These are phyloP conservation scores for Hypoxylon sp. DNA, from an alignment of 2,329 filamentous ascomycete genomes.

Conservation along the genomic window DNA sequence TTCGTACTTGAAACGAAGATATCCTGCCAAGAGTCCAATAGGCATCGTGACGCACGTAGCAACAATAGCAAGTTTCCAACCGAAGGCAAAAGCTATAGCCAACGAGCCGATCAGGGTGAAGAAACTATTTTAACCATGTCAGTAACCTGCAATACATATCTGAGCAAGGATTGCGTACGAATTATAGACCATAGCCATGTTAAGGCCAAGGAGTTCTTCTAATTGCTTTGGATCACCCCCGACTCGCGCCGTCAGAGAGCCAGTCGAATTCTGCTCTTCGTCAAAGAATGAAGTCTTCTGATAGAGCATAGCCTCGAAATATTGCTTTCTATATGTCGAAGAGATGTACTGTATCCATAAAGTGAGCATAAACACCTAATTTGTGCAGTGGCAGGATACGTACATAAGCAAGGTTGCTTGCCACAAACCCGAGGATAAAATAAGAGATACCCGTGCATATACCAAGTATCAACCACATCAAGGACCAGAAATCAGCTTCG, in stretches of 20 bases:
- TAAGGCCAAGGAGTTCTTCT: slow-evolving; percentile 74
- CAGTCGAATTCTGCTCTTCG: slow-evolving; percentile 70
- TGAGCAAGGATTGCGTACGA: slow-evolving; percentile 56
- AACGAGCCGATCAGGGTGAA: slow-evolving; percentile 77
- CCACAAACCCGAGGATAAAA: slow-evolving; percentile 62
- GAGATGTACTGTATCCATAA: slow-evolving; percentile 59
- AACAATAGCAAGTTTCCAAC: slow-evolving; percentile 83
- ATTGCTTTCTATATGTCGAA: slow-evolving; percentile 70
- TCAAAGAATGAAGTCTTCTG: slow-evolving; percentile 75
- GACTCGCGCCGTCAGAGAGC: slow-evolving; percentile 71
- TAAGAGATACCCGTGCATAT: slow-evolving; percentile 68
- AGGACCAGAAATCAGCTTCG: slow-evolving; percentile 72
- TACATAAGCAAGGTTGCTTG: slow-evolving; percentile 63
- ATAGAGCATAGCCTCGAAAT: slow-evolving; percentile 72
- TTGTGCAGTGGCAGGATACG: slow-evolving; percentile 19
- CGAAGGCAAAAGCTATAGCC: slow-evolving; percentile 77
- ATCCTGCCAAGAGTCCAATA: slow-evolving; percentile 63
- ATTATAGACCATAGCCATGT: slow-evolving; percentile 74
- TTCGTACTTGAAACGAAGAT: slow-evolving; percentile 70
- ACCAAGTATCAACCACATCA: slow-evolving; percentile 76
- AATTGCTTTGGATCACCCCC: slow-evolving; percentile 71
- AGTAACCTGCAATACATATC: slow-evolving; percentile 2
- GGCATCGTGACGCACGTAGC: slow-evolving; percentile 73
- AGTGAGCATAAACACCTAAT: slow-evolving; percentile 7
- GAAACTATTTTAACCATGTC: slow-evolving; percentile 52